Conservation (phyloP, 2,329 filamentous ascomycete species). For the Diplocarpon rosae region DNA sequence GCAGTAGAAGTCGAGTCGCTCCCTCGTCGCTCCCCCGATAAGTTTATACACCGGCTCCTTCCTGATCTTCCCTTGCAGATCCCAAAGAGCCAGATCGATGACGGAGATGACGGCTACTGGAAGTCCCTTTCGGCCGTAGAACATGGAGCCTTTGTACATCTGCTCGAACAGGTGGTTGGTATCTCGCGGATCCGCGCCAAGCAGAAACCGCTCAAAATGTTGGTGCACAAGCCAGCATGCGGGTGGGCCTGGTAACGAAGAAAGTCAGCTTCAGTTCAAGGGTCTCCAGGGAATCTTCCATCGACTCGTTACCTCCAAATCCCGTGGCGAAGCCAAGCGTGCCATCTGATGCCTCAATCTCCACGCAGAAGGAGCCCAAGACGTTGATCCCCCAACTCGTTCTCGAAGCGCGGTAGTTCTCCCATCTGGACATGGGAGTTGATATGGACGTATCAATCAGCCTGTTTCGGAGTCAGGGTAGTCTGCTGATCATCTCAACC, state of each 20-base stretch:
- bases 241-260: slow-evolving; percentile 50
- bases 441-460: slow-evolving; percentile 86
- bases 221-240: slow-evolving; percentile 90
- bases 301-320: slow-evolving; percentile 57
- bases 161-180: slow-evolving; percentile 90
- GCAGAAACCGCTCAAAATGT: slow-evolving; percentile 85
- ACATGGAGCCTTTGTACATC: slow-evolving; percentile 94
- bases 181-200: slow-evolving; percentile 80
- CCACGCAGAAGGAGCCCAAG: slow-evolving; percentile 80
- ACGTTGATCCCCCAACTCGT: slow-evolving; percentile 96
- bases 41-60: slow-evolving; percentile 91
- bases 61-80: slow-evolving; percentile 80
- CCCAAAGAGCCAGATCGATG: slow-evolving; percentile 88
- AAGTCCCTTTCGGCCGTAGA: slow-evolving; percentile 88
- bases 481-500: not conserved
- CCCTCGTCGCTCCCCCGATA: slow-evolving; percentile 80
- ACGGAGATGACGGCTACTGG: slow-evolving; percentile 87
- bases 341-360: slow-evolving; percentile 80
- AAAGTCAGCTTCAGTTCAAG: slow-evolving; percentile 4
- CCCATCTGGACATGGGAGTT: slow-evolving; percentile 83
- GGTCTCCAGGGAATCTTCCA: not conserved
- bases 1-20: slow-evolving; percentile 85
- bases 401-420: slow-evolving; percentile 74
- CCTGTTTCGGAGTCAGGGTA: slow-evolving; percentile 47
- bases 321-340: slow-evolving; percentile 92